A percentile compares a stretch with the other conserved stretches of the same genome.
Evolutionary conservation across 805 yeast species (phyloP).

Genomic region (Wickerhamiella vanderwaltii): DNA sequence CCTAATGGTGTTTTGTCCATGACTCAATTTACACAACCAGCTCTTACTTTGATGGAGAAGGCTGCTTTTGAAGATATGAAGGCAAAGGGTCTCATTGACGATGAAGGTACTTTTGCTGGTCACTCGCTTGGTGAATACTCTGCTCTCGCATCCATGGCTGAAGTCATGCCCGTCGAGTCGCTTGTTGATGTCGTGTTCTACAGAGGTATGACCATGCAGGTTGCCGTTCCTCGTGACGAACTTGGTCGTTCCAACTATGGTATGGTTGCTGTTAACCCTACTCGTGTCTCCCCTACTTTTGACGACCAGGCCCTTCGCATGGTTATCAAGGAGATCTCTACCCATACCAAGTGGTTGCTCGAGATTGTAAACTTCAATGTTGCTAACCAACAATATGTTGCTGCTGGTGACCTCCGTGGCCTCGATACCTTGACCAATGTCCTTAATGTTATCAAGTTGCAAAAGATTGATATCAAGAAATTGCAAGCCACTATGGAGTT

Average conservation of each 20-base stretch:
- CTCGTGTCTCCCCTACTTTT: conserved; percentile 80
- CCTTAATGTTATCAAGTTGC: conserved; percentile 80
- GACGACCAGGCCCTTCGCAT: conserved; percentile 86
- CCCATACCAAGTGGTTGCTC: conserved; percentile 80
- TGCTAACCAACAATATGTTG: conserved; percentile 95
- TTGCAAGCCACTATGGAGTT: conserved; percentile 69
- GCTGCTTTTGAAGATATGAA: conserved; percentile 97
- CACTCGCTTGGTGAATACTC: conserved; percentile 99
- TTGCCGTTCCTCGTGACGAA: conserved; percentile 96
- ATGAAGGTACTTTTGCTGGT: conserved; percentile 92
- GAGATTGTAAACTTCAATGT: conserved; percentile 98
- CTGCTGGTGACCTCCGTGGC: conserved; percentile 97
- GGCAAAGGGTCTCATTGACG: conserved; percentile 88
- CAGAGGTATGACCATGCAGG: conserved; percentile 99
- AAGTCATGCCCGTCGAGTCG: conserved; percentile 97
- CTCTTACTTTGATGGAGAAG: conserved; percentile 97
- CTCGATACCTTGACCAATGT: conserved; percentile 89
- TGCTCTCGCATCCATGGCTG: conserved; percentile 92
- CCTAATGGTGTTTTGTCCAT: conserved; percentile 94
- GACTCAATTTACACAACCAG: conserved; percentile 99
- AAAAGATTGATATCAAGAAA: conserved; percentile 86
- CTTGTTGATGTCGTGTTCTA: conserved; percentile 95
- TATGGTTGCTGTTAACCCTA: conserved; percentile 97
- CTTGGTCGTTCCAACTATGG: conserved; percentile 95
- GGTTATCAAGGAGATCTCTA: conserved; percentile 79